These are phyloP conservation scores for Pseudotsuga menziesii DNA, from an alignment of 75 land plant genomes.

Conservation along the genomic window DNA sequence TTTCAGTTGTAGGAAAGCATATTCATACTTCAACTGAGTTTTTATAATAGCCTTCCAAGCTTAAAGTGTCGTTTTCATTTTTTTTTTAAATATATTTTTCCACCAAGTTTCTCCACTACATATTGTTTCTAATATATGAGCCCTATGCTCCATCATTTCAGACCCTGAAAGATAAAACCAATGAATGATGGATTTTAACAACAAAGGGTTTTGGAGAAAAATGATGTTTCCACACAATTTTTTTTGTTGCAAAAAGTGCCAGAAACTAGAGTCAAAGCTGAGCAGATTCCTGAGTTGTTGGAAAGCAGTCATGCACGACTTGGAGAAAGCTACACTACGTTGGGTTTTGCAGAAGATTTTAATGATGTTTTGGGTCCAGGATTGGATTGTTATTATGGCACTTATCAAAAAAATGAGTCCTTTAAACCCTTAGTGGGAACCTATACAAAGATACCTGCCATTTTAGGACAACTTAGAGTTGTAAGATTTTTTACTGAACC, in stretches of 20 bases:
- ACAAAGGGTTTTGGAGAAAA: no score
- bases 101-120: background rate
- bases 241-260: no score
- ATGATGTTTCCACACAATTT: no score
- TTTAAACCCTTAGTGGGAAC: background rate
- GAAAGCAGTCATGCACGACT: background rate
- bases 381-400: background rate
- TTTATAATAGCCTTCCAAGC: no score
- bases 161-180: constrained; percentile 6
- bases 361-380: background rate
- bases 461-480: background rate
- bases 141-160: background rate
- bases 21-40: no score
- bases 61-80: no score
- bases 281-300: background rate
- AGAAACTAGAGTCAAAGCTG: background rate
- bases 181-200: no score
- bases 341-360: background rate
- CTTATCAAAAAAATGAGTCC: background rate
- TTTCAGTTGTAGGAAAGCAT: no score
- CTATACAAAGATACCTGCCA: background rate
- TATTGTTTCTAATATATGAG: background rate
- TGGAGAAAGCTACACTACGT: background rate
- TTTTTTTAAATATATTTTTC: no score
- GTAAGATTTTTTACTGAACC: background rate